phyloP scores from a whole-genome alignment of 805 yeast genomes.

The Saccharomycopsis sp. region DNA sequence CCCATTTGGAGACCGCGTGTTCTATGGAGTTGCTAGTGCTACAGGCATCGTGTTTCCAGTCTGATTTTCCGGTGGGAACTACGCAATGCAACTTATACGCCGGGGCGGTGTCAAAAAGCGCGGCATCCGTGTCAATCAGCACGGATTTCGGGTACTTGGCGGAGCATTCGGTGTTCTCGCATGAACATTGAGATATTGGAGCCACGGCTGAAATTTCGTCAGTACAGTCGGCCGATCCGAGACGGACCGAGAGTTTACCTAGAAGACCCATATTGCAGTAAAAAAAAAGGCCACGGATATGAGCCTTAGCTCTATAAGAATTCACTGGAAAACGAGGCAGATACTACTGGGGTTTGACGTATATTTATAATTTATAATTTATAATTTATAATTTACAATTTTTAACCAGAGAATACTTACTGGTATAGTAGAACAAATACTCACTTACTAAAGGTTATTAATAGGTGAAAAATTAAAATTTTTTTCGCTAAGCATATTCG shows the following conservation, averaged over 20 bases:
- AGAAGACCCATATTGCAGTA: slow-evolving; percentile 2
- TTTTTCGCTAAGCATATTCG: too few relatives aligned
- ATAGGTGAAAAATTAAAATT: neutral
- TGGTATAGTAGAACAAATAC: too few relatives aligned
- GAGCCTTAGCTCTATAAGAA: neutral
- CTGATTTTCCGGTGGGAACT: slow-evolving; percentile 76
- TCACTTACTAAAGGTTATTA: neutral
- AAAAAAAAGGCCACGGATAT: neutral
- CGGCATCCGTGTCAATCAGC: slow-evolving; percentile 35
- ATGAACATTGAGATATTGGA: slow-evolving; percentile 43
- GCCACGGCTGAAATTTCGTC: slow-evolving; percentile 32
- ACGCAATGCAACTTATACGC: slow-evolving; percentile 67
- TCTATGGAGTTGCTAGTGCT: slow-evolving; percentile 42
- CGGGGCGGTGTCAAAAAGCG: slow-evolving; percentile 65
- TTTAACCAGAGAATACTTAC: too few relatives aligned
- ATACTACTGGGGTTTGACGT: neutral
- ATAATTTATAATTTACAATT: too few relatives aligned
- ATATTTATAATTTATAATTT: too few relatives aligned
- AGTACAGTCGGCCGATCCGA: slow-evolving; percentile 13
- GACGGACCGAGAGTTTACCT: neutral
- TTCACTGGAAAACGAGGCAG: neutral
- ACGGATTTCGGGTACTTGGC: slow-evolving; percentile 46
- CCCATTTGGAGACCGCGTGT: slow-evolving; percentile 37
- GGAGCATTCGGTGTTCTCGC: slow-evolving; percentile 51
- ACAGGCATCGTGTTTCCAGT: slow-evolving; percentile 78